phyloP scores from a whole-genome alignment of 352 stramenopile species.

The Saprolegnia parasitica region DNA sequence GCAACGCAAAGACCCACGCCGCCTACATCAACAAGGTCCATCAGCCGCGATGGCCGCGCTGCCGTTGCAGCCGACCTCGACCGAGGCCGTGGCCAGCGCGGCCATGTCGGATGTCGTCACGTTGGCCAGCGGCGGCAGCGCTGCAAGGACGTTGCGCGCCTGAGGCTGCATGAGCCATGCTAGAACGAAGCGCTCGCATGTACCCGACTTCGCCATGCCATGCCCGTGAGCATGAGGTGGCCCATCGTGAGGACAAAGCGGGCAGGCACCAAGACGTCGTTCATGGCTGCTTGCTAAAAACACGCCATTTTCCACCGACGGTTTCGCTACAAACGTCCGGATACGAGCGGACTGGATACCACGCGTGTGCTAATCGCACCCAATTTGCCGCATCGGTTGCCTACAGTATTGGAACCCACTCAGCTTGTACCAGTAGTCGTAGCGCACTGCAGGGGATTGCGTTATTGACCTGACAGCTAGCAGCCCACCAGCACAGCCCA shows the following conservation, averaged over 20 bases:
- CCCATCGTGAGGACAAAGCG: conserved; percentile 56
- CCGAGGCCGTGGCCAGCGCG: conserved; percentile 40
- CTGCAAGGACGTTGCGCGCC: conserved; percentile 8
- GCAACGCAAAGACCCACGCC: conserved; percentile 30
- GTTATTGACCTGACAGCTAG: too few species aligned
- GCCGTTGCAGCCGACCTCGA: conserved; percentile 36
- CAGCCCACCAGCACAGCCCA: too few species aligned
- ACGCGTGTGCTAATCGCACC: too few species aligned
- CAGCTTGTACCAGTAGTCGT: too few species aligned
- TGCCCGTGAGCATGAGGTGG: conserved; percentile 52
- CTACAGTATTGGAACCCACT: too few species aligned
- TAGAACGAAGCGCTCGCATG: neutral
- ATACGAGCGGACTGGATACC: too few species aligned
- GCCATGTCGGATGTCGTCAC: conserved; percentile 25
- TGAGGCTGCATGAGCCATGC: neutral
- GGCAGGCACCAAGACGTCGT: conserved; percentile 34
- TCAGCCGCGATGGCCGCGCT: conserved; percentile 36
- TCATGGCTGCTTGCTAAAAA: conserved; percentile 10
- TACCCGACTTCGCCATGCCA: conserved; percentile 29
- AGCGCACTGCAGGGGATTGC: too few species aligned
- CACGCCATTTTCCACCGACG: neutral
- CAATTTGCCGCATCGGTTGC: too few species aligned
- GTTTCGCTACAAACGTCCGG: too few species aligned
- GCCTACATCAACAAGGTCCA: conserved; percentile 39
- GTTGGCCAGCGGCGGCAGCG: conserved; percentile 7